Conservation (phyloP, 345 rosid species). For the Durio zibethinus region DNA sequence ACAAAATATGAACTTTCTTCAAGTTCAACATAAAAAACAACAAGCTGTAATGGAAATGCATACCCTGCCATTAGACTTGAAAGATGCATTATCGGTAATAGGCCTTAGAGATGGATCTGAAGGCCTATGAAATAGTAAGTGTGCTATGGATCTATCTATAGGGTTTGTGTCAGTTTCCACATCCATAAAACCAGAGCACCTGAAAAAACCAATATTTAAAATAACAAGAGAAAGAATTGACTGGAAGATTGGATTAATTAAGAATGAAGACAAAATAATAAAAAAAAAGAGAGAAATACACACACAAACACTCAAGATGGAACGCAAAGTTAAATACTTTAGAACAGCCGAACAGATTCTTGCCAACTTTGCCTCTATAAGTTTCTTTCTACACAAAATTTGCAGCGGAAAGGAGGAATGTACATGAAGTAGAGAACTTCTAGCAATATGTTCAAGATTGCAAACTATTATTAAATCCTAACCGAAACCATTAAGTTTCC, state of each 20-base stretch:
- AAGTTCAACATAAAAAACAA: background rate
- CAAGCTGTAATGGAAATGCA: background rate
- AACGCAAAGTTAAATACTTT: background rate
- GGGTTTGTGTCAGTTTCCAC: slow-evolving; percentile 90
- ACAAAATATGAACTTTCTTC: background rate
- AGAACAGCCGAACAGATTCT: background rate
- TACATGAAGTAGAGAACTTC: background rate
- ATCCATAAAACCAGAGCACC: slow-evolving; percentile 65
- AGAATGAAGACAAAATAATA: background rate
- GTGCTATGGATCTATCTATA: slow-evolving; percentile 91
- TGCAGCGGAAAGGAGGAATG: background rate
- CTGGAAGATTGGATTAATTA: background rate
- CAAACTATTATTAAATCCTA: background rate
- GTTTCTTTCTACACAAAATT: background rate
- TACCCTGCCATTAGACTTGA: slow-evolving; percentile 52
- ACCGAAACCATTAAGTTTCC: background rate
- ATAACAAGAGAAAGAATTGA: background rate
- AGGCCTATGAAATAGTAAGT: slow-evolving; percentile 85
- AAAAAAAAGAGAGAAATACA: background rate
- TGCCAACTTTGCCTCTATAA: background rate
- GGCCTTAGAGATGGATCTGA: slow-evolving; percentile 49
- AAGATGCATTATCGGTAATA: slow-evolving; percentile 32
- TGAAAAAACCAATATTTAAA: slow-evolving; percentile 22
- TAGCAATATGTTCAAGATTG: background rate
- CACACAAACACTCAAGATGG: background rate